A percentile compares a stretch with the other conserved stretches of the same genome.
Conservation (phyloP, 176 grass and related monocot species). For the Aechmea fasciata region DNA sequence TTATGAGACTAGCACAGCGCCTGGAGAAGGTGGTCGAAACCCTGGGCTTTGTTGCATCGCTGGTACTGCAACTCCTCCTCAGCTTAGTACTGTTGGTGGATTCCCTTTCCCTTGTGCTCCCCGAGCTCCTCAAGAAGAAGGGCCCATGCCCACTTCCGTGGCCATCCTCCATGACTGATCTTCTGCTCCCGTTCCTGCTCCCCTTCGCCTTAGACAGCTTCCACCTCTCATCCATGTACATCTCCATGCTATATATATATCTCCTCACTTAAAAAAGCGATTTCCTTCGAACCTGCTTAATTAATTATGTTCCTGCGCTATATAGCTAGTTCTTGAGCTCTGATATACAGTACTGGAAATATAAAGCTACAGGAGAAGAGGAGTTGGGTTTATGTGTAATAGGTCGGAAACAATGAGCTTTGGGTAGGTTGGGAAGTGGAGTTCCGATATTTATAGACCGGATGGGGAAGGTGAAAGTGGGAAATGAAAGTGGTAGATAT, state of each 20-base stretch:
- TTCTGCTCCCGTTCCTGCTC: conserved; percentile 66
- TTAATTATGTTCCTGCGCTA: too few relatives aligned
- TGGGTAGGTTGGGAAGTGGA: background rate
- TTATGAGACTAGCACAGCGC: conserved; percentile 66
- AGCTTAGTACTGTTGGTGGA: conserved; percentile 5
- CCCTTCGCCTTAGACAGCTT: conserved; percentile 82
- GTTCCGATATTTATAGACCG: too few relatives aligned
- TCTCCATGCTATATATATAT: conserved; percentile 26
- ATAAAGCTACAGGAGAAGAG: too few relatives aligned
- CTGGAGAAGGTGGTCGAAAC: conserved; percentile 51
- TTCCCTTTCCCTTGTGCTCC: conserved; percentile 65
- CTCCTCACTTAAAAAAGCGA: too few relatives aligned
- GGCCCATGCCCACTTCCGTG: conserved; percentile 16
- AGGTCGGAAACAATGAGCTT: conserved; percentile 8
- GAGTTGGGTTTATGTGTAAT: background rate
- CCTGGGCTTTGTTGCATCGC: too few relatives aligned
- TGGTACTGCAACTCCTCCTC: conserved; percentile 12
- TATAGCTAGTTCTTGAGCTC: too few relatives aligned
- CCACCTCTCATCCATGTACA: conserved; percentile 89
- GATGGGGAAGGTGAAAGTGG: too few relatives aligned
- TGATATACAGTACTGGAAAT: too few relatives aligned
- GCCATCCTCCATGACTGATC: conserved; percentile 14
- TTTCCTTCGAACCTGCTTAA: too few relatives aligned
- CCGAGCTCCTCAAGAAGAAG: conserved; percentile 44
- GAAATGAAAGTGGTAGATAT: too few relatives aligned